These are phyloP conservation scores for Strigomonas galati DNA, from an alignment of 208 protist genomes.

Conservation along the genomic window DNA sequence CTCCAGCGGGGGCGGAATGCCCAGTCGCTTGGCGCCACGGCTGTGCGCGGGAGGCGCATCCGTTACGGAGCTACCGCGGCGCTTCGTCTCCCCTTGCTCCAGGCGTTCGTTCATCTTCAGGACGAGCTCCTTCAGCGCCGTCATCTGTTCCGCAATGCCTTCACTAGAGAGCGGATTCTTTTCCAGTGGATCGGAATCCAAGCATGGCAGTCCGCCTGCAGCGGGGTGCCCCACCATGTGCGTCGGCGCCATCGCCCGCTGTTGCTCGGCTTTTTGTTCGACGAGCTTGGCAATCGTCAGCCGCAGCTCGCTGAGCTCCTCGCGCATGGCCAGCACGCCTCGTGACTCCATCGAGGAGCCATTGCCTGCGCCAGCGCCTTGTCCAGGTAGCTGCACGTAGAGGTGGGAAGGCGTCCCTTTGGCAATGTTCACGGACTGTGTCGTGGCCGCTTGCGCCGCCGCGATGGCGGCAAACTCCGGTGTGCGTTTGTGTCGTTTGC, in stretches of 20 bases:
- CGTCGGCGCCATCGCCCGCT: slow-evolving; percentile 11
- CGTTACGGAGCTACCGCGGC: too few species aligned
- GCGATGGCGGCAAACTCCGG: slow-evolving; percentile 34
- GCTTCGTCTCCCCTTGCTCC: too few species aligned
- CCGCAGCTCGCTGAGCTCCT: slow-evolving; percentile 37
- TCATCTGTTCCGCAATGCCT: background rate
- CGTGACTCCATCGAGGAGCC: background rate
- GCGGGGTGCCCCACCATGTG: slow-evolving; percentile 18
- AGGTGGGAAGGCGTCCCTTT: background rate
- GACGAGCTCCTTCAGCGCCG: slow-evolving; percentile 2
- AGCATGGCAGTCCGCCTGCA: slow-evolving; percentile 4
- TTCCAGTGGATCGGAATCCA: background rate
- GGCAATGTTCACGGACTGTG: background rate
- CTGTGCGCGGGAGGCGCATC: too few species aligned
- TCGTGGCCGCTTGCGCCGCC: slow-evolving; percentile 21
- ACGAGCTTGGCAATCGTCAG: slow-evolving; percentile 35
- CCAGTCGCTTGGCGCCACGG: too few species aligned
- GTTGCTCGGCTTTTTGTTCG: slow-evolving; percentile 24
- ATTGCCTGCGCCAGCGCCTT: too few species aligned
- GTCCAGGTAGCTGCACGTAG: background rate
- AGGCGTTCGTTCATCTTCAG: too few species aligned
- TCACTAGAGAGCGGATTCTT: background rate
- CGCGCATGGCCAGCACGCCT: slow-evolving; percentile 17
- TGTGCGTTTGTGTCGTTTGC: slow-evolving; percentile 56
- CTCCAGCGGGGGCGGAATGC: too few species aligned